Evolutionary conservation across 192 early-diverging fungal species (phyloP).

Genomic region (Gonapodya prolifera): DNA sequence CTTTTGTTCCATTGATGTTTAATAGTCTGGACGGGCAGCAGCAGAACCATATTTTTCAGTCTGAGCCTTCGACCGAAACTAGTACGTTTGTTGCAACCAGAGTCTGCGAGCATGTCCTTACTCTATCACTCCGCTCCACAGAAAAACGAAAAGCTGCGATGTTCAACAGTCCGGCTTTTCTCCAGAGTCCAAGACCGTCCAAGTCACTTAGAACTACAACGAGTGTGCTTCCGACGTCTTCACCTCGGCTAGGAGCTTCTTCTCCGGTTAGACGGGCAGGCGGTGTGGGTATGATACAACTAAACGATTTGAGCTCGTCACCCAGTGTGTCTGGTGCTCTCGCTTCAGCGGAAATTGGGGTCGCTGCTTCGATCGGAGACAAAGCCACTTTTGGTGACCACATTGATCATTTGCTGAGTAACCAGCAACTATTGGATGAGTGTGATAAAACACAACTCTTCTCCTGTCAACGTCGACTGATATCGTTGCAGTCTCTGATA

Average conservation of each 20-base stretch:
- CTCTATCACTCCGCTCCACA: no score
- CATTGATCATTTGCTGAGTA: not conserved
- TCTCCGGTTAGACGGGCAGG: not conserved
- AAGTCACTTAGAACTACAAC: not conserved
- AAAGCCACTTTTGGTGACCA: not conserved
- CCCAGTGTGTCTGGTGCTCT: no score
- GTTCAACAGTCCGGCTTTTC: not conserved
- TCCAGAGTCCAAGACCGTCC: not conserved
- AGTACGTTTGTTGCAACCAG: no score
- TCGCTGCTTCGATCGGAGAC: not conserved
- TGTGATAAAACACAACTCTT: not conserved
- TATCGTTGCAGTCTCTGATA: not conserved
- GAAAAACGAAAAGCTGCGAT: not conserved
- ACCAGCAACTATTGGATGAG: not conserved
- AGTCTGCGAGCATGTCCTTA: no score
- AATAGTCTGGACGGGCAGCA: not conserved
- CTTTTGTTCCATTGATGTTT: not conserved
- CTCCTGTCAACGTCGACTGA: not conserved
- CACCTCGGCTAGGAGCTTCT: not conserved
- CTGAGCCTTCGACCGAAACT: no score
- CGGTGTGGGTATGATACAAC: not conserved
- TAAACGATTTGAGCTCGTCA: not conserved
- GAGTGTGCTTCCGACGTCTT: not conserved
- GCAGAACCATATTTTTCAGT: no score
- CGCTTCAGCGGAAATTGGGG: no score